These are phyloP conservation scores for Talaromyces piceae DNA, from an alignment of 2,329 filamentous ascomycete species.

Conservation along the genomic window DNA sequence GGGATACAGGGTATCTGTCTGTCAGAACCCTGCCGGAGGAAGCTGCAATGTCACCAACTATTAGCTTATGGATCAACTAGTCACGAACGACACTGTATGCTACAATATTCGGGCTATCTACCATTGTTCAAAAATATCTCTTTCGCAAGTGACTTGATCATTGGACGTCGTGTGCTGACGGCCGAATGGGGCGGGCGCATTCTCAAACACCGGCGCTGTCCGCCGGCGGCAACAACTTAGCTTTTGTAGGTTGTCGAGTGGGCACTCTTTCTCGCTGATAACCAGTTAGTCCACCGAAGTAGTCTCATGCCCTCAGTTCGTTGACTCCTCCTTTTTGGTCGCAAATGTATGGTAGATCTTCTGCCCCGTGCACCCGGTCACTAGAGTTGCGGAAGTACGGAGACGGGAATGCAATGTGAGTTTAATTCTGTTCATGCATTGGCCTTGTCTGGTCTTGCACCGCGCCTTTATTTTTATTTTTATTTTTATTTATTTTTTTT, in stretches of 20 bases:
- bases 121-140: too few relatives aligned
- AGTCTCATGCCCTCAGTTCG: not conserved
- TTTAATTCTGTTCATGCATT: conserved; percentile 14
- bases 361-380: conserved; percentile 7
- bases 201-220: not conserved
- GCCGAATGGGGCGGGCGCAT: not conserved
- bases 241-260: too few relatives aligned
- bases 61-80: too few relatives aligned
- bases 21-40: too few relatives aligned
- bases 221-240: not conserved
- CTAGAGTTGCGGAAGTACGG: conserved; percentile 10
- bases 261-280: not conserved
- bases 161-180: not conserved
- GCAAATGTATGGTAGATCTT: conserved; percentile 6
- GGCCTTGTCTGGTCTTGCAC: not conserved
- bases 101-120: too few relatives aligned
- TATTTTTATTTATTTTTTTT: too few relatives aligned
- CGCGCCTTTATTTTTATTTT: not conserved
- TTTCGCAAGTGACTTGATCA: too few relatives aligned
- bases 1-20: too few relatives aligned
- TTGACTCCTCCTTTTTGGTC: too few relatives aligned
- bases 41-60: too few relatives aligned
- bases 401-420: conserved; percentile 17
- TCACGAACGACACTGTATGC: too few relatives aligned
- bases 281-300: too few relatives aligned